Conservation (phyloP, 2,329 filamentous ascomycete genomes). For the Gnomoniopsis sp. region DNA sequence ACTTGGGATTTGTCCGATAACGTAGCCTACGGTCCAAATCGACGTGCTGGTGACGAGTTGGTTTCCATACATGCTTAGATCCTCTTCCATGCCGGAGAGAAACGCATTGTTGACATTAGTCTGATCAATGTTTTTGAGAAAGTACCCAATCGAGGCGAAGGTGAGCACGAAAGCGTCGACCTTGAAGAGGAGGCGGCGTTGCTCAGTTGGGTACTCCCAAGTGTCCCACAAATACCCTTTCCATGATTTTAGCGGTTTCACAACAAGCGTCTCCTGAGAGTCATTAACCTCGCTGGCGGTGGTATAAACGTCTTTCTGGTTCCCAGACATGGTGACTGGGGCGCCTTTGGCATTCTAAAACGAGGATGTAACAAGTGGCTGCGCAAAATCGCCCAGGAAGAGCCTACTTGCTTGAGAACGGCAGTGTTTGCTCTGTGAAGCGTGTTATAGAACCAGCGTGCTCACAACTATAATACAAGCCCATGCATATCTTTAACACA, state of each 20-base stretch:
- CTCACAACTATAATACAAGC: not conserved
- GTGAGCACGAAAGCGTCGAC: slow-evolving; percentile 33
- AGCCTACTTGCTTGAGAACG: too few species aligned
- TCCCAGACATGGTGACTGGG: not conserved
- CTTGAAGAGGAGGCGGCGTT: slow-evolving; percentile 32
- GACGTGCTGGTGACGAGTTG: slow-evolving; percentile 33
- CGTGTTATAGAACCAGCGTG: not conserved
- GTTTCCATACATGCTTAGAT: slow-evolving; percentile 33
- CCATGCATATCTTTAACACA: too few species aligned
- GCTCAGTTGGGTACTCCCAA: slow-evolving; percentile 29
- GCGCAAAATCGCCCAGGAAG: not conserved
- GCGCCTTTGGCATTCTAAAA: not conserved
- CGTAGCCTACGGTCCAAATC: slow-evolving; percentile 28
- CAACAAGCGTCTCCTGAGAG: slow-evolving; percentile 17
- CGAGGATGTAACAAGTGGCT: not conserved
- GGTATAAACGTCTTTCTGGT: not conserved
- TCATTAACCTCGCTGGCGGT: not conserved
- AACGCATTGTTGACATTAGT: slow-evolving; percentile 38
- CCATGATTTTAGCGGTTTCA: slow-evolving; percentile 27
- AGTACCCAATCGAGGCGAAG: slow-evolving; percentile 31
- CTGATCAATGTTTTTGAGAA: slow-evolving; percentile 36
- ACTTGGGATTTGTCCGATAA: slow-evolving; percentile 25
- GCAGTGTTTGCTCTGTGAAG: too few species aligned
- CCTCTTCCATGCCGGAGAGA: slow-evolving; percentile 39
- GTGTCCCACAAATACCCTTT: slow-evolving; percentile 36